Evolutionary conservation across 176 grass and related monocot genomes (phyloP), one percentile per base, ranked within the genome.

Genomic region (Microstegium vimineum): DNA sequence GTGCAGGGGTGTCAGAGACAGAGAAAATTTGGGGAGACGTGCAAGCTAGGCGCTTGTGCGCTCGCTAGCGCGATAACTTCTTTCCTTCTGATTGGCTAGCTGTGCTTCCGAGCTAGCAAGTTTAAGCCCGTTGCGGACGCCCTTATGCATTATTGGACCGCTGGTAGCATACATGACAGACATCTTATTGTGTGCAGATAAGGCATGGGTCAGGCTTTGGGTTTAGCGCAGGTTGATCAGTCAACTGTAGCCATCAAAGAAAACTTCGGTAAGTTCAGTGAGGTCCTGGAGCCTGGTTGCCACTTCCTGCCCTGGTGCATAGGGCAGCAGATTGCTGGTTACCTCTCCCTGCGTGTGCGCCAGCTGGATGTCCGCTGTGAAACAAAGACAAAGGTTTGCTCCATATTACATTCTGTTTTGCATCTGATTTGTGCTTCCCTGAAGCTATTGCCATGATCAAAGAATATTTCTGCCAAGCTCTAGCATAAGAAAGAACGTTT

Each of bases 291-390:
- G 63, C 94, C 94, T 45, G 94, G 94, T 10, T 93, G 81, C 84
- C 88, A 97, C 70, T 83, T 77, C 73, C 47, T 93, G 36, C 94
- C 94, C n/a, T 93, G 94, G 94, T 97, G 91, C 74, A 34, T 97
- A 76, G 91, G 94, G 33, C 67, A 83, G 22, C 73, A 62, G 49
- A 43, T 94, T 80, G 84, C 87, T 75, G 91, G 87, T 33, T 94
- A 94, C 73, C 94, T 97, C 54, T 87, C 84, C 40, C 62, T 97
- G 51, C 86, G 89, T 66, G 83, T 94, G 77, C 79, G 83, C 49
- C 94, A 91, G 76, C 91, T 97, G 14, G 89, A 97, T 69, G 89
- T 97, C 25, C 89, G 84, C 40, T 94, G 94, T 38, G 89, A 94
- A 76, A 97, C 91, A 33, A 97, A 97, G 46, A 97, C 94, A 17